Conservation (phyloP, 2,329 filamentous ascomycete genomes). For the Fusarium armeniacum region DNA sequence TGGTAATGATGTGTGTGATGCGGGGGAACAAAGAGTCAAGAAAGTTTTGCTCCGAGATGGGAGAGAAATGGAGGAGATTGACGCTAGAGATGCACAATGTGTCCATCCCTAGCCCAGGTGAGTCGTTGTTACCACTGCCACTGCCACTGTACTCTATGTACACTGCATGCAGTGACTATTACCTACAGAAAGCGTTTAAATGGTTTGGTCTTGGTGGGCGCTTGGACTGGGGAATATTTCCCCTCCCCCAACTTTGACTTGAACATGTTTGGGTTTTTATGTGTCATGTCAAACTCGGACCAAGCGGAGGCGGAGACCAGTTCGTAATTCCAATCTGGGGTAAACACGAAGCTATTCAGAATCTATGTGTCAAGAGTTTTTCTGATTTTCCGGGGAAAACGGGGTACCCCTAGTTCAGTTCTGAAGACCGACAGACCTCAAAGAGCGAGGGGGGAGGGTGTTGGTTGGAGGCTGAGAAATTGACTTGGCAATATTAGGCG, state of each 20-base stretch:
- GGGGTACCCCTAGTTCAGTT: conserved; percentile 14
- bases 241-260: conserved; percentile 6
- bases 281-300: conserved; percentile 25
- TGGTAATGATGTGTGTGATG: conserved; percentile 1
- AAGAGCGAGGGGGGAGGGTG: not conserved
- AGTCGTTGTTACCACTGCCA: not conserved
- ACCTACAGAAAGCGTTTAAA: not conserved
- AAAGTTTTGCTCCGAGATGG: conserved; percentile 11
- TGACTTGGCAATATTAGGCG: conserved; percentile 26
- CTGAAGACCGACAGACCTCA: not conserved
- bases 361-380: conserved; percentile 10
- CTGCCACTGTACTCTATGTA: not conserved
- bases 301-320: conserved; percentile 18
- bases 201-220: not conserved
- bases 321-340: conserved; percentile 26
- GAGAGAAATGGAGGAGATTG: conserved; percentile 17
- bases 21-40: conserved; percentile 22
- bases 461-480: not conserved
- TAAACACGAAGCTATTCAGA: conserved; percentile 20
- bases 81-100: conserved; percentile 40
- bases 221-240: conserved; percentile 9
- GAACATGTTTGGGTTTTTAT: conserved; percentile 18
- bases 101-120: conserved; percentile 37
- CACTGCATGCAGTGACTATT: not conserved
- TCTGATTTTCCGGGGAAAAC: conserved; percentile 32